A percentile compares a stretch with the other conserved stretches of the same genome.
Conservation (phyloP, 2,329 filamentous ascomycete species). For the Coniochaeta ligniaria region DNA sequence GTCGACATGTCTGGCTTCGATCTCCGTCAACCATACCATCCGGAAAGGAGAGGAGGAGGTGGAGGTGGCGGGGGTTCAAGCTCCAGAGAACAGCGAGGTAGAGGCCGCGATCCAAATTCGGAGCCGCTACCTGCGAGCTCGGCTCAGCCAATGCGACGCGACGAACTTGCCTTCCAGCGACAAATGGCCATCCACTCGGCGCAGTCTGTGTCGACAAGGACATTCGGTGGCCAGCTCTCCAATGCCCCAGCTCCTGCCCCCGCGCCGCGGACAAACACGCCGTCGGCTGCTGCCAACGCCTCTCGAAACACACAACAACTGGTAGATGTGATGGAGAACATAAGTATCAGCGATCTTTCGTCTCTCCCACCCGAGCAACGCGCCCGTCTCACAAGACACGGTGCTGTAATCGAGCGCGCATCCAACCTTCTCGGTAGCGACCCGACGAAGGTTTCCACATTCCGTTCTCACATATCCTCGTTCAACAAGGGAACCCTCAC, state of each 20-base stretch:
- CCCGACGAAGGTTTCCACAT: conserved; percentile 63
- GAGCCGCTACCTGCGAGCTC: conserved; percentile 71
- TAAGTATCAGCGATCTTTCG: conserved; percentile 41
- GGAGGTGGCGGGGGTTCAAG: conserved; percentile 19
- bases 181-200: conserved; percentile 87
- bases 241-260: conserved; percentile 26
- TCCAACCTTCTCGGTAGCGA: conserved; percentile 75
- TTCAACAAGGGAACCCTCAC: conserved; percentile 65
- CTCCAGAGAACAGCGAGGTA: conserved; percentile 37
- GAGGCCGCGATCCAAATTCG: conserved; percentile 80
- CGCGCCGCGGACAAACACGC: conserved; percentile 3
- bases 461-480: conserved; percentile 71
- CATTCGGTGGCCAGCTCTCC: conserved; percentile 77
- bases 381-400: conserved; percentile 71
- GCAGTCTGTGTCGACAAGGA: conserved; percentile 70
- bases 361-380: conserved; percentile 69
- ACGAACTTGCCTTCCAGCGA: conserved; percentile 85
- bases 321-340: conserved; percentile 37
- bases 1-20: conserved; percentile 89
- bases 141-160: conserved; percentile 72
- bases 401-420: conserved; percentile 79
- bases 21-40: conserved; percentile 64
- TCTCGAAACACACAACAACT: conserved; percentile 6
- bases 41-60: conserved; percentile 43
- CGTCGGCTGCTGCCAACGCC: neutral